Base-by-base conservation (phyloP, 2,329 filamentous ascomycete species). In the Emericellopsis atlantica region DNA sequence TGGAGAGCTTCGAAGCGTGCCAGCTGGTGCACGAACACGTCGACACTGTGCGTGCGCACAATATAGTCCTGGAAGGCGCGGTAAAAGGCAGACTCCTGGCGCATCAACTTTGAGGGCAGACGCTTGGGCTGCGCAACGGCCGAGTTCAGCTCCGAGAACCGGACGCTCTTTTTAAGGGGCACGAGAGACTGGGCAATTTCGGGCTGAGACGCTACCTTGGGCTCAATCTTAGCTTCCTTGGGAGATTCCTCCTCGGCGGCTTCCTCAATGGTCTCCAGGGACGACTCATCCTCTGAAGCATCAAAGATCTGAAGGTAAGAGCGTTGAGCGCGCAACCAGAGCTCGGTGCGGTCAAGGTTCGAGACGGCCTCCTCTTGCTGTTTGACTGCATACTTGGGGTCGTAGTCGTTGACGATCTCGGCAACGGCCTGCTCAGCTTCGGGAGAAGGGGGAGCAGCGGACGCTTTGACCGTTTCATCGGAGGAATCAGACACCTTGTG, bases 1-100 rank as follows among this genome's bases (percentile, higher is more conserved):
- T 95, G 90, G 37, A 95, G 70, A 21, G 87, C 86, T 57, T 96
- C 90, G 44, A 90, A 93, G 38, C 92, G 82, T 21, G 84, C 75
- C 43, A 86, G 78, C 34, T 86, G 82, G 58, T 94, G 84, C 41
- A 94, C 74, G 55, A 95, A 95, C 9, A 81, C 79, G 58, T 96
- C 92, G 15, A 70, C 66, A 40, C 70, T 68, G 43, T 76, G 77
- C 12, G 76, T 77, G 26, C 76, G 75, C 44, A 84, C 72, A 36
- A 80, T 66, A 49, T 85, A 74, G 54, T 82, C 79, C 49, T 87
- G 79, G 58, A 95, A 95, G 9, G 87, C 87, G 45, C 84, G 81
- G 64, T 88, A 90, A 61, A 95, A 95, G 5, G 89, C 84, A 4
- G 82, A 81, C 53, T 92, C 84, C 54, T 74, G 67, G 43, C 67